Percentiles rank a stretch among this genome's conserved stretches.
Evolutionary conservation across 495 filamentous ascomycete species (phyloP).

Genomic region (Xylaria flabelliformis): DNA sequence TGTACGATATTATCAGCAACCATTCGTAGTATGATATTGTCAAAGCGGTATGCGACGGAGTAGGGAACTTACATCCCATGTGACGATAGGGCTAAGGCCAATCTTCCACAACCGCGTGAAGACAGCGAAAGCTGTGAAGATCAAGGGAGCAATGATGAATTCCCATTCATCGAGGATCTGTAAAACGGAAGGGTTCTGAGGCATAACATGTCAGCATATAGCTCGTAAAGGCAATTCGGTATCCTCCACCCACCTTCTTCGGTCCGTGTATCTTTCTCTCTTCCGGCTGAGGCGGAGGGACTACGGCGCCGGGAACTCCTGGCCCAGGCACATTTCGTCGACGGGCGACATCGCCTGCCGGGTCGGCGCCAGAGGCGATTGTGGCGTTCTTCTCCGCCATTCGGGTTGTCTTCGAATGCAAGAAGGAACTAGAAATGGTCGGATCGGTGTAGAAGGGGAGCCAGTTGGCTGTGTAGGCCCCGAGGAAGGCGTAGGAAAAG

Average conservation of each 20-base stretch:
- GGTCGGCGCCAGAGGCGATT: constrained; percentile 70
- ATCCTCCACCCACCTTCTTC: constrained; percentile 59
- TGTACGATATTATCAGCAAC: constrained; percentile 32
- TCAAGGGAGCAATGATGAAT: constrained; percentile 81
- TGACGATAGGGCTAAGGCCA: constrained; percentile 92
- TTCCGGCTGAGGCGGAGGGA: constrained; percentile 54
- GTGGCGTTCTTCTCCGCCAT: constrained; percentile 61
- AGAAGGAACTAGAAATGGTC: constrained; percentile 12
- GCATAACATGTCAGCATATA: constrained; percentile 23
- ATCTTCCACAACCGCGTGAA: constrained; percentile 97
- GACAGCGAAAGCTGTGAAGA: constrained; percentile 87
- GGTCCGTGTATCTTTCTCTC: constrained; percentile 67
- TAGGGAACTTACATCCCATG: constrained; percentile 85
- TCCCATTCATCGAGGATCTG: constrained; percentile 79
- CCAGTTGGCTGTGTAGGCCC: background rate
- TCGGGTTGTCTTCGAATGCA: constrained; percentile 16
- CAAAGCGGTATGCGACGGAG: constrained; percentile 7
- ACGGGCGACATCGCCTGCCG: constrained; percentile 67
- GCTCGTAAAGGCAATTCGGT: background rate
- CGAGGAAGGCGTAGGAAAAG: constrained; percentile 23
- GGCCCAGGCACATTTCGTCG: constrained; percentile 73
- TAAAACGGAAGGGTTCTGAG: constrained; percentile 59
- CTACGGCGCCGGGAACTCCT: constrained; percentile 45
- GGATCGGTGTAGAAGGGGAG: background rate
- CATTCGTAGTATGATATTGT: background rate